Conservation (phyloP, 345 rosid species). For the Arabis hirsuta region DNA sequence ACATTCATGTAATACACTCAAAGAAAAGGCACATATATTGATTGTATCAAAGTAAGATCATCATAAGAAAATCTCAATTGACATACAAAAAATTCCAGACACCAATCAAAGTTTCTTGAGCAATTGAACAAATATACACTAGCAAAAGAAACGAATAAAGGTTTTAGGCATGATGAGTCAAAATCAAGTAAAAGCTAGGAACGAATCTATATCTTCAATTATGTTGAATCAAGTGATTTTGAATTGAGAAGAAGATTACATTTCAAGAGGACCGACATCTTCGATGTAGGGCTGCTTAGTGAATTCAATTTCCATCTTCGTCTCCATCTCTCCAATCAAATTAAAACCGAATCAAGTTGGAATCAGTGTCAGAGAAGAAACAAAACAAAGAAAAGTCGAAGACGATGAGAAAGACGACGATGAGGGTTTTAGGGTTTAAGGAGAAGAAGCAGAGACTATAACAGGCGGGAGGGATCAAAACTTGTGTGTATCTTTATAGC, state of each 20-base stretch:
- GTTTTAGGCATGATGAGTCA: background rate
- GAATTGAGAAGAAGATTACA: conserved; percentile 45
- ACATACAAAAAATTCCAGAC: no score
- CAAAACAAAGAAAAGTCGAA: background rate
- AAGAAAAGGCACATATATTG: no score
- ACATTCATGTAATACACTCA: no score
- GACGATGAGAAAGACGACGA: conserved; percentile 23
- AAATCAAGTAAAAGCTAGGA: conserved; percentile 12
- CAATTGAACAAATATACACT: no score
- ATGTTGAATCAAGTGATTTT: background rate
- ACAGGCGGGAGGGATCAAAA: conserved; percentile 50
- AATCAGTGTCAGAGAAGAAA: conserved; percentile 13
- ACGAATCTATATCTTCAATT: no score
- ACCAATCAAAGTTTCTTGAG: no score
- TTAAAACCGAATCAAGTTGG: conserved; percentile 6
- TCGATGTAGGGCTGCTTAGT: conserved; percentile 86
- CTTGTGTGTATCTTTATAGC: no score
- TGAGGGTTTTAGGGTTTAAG: conserved; percentile 40
- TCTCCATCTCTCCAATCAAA: conserved; percentile 51
- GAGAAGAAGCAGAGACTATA: conserved; percentile 18
- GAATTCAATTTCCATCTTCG: conserved; percentile 53
- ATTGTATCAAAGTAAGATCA: conserved; percentile 11
- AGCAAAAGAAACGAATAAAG: background rate
- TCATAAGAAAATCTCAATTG: background rate
- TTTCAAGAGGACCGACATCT: conserved; percentile 79